Evolutionary conservation across 495 filamentous ascomycete genomes (phyloP), one percentile per base, ranked within the genome.

Genomic region (Neurospora intermedia): DNA sequence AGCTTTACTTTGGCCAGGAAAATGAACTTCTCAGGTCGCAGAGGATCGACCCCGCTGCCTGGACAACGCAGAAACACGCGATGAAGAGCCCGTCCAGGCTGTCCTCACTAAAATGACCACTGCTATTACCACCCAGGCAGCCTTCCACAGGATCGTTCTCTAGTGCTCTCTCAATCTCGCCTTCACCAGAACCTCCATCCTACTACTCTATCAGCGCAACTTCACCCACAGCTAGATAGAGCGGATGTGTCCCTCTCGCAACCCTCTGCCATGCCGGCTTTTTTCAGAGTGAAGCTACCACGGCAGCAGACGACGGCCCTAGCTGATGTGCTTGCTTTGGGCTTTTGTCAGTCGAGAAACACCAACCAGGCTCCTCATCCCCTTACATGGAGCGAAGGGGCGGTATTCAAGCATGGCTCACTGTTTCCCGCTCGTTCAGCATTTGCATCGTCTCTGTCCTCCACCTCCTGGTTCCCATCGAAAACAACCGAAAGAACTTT

Each of bases 251-350:
- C 4, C 79, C 79, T 16, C 73, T 81, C 11, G 73, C 75, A 9
- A 77, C 79, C 0, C 79, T 79, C 39, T 81, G 79, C 79, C 43
- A 73, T 80, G 76, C 76, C 79, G 6, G 74, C 76, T 23, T 71
- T 80, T 1, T 76, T 73, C n/a, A 70, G 70, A 4, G 11, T 78
- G 11, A 80, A 78, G 16, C 70, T 80, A 18, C 78, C 79, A 2
- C 54, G 72, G 43, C 71, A 75, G 15, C 79, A 80, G 41, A 79
- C 79, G 27, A 71, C 74, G 43, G 79, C 78, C 43, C 74, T 80
- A 23, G 72, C 79, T 2, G 76, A 73, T 10, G 74, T 80, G n/a
- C 78, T 79, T 71, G 79, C 73, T 39, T 71, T 80, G 18, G 78
- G 79, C 0, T 79, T 54, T 78, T 79, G 78, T 80, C 69, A 54